These are phyloP conservation scores for Datura wrightii DNA, from an alignment of 257 asterid genomes.

Conservation along the genomic window DNA sequence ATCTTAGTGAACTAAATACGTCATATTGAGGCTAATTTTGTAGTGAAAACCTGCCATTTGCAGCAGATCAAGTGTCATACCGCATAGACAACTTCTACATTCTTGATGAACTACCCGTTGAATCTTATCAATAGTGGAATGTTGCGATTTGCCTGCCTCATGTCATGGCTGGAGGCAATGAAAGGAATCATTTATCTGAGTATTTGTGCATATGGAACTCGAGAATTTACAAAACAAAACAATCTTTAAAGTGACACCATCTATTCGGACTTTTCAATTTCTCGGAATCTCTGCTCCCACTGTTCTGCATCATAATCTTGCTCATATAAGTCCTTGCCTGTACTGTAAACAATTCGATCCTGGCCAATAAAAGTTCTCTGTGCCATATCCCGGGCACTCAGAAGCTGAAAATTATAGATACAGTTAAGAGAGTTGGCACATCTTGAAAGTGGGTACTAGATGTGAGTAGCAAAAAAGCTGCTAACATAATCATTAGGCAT, in stretches of 20 bases:
- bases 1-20: background rate
- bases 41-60: background rate
- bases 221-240: background rate
- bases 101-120: background rate
- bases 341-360: conserved; percentile 89
- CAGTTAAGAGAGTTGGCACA: background rate
- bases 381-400: conserved; percentile 97
- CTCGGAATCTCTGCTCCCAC: conserved; percentile 78
- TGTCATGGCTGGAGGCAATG: background rate
- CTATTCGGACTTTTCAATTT: conserved; percentile 67
- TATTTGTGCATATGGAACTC: background rate
- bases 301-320: conserved; percentile 82
- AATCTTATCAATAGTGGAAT: background rate
- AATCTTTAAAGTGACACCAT: background rate
- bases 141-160: background rate
- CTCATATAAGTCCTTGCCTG: conserved; percentile 72
- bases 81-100: conserved; percentile 4
- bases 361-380: conserved; percentile 77
- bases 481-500: background rate
- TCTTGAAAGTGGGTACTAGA: conserved; percentile 4
- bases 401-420: conserved; percentile 53
- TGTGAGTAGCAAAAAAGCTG: background rate
- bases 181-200: conserved; percentile 12
- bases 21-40: background rate
- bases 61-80: background rate